Evolutionary conservation across 352 stramenopile species (phyloP).

Genomic region (Phytophthora palmivora): DNA sequence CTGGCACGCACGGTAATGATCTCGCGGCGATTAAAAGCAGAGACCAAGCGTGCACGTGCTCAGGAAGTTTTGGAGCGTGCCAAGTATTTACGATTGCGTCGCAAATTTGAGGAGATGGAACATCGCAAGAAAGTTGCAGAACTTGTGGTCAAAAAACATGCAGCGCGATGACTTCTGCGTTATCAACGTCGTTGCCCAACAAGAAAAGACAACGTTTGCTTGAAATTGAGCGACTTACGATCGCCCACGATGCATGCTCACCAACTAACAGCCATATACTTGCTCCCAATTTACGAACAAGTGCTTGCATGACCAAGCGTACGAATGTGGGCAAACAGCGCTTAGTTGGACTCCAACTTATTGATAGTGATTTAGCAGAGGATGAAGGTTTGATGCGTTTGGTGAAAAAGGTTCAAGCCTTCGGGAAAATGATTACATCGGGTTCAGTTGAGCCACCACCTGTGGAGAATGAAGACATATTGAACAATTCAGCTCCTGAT

Average conservation of each 20-base stretch:
- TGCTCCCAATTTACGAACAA: conserved; percentile 7
- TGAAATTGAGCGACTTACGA: conserved; percentile 58
- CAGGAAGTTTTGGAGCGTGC: conserved; percentile 51
- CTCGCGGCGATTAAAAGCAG: conserved; percentile 42
- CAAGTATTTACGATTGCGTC: conserved; percentile 55
- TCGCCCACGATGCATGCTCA: conserved; percentile 46
- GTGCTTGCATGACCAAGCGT: conserved; percentile 6
- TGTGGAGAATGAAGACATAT: conserved; percentile 1
- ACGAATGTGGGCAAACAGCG: neutral
- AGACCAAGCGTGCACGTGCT: conserved; percentile 41
- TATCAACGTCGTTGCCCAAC: conserved; percentile 31
- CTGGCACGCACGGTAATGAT: conserved; percentile 60
- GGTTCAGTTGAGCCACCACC: conserved; percentile 3
- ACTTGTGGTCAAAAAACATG: conserved; percentile 68
- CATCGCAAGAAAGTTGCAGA: conserved; percentile 74
- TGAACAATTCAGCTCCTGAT: conserved; percentile 1
- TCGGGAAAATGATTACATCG: conserved; percentile 47
- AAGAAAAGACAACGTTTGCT: conserved; percentile 43
- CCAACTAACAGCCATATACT: conserved; percentile 1
- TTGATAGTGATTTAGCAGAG: conserved; percentile 3
- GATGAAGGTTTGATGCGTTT: conserved; percentile 35
- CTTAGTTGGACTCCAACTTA: conserved; percentile 4
- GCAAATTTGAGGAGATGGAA: conserved; percentile 43
- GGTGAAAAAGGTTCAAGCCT: conserved; percentile 42
- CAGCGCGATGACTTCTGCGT: conserved; percentile 51